phyloP scores from a whole-genome alignment of 192 early-diverging fungal genomes.

The Podila verticillata region DNA sequence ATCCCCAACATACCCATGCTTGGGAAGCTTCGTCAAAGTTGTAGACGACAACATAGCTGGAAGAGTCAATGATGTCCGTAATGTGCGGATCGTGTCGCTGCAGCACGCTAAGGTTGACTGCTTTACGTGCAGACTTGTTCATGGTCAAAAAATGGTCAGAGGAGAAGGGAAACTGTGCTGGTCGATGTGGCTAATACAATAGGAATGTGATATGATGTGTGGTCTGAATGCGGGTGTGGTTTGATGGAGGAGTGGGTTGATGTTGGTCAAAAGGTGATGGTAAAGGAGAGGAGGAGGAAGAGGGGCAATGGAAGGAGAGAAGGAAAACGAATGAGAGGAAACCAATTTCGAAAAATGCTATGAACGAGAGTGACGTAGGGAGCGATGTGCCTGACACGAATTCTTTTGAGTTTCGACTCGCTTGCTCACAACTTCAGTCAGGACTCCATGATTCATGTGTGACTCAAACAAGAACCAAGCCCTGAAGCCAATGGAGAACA shows the following conservation, averaged over 20 bases:
- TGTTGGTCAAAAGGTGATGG: no score
- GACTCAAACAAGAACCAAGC: no score
- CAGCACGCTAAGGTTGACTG: slow-evolving; percentile 85
- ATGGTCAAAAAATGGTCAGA: slow-evolving; percentile 44
- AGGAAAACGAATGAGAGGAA: background rate
- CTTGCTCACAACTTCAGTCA: background rate
- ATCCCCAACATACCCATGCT: slow-evolving; percentile 76
- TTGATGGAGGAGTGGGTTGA: no score
- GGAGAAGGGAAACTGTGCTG: background rate
- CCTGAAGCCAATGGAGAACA: no score
- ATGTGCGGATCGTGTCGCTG: slow-evolving; percentile 84
- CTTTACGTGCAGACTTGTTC: slow-evolving; percentile 71
- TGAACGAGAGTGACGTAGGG: background rate
- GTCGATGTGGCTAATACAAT: background rate
- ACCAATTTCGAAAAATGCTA: slow-evolving; percentile 2
- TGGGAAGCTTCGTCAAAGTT: slow-evolving; percentile 76
- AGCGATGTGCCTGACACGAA: no score
- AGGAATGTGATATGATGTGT: no score
- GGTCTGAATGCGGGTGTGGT: no score
- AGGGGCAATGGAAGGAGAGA: background rate
- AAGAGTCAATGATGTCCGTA: slow-evolving; percentile 81
- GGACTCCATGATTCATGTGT: no score
- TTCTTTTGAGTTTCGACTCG: background rate
- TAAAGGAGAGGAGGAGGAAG: slow-evolving; percentile 13
- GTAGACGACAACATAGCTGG: slow-evolving; percentile 90